Conservation (phyloP, 2,329 filamentous ascomycete genomes). For the Claviceps humidiphila region DNA sequence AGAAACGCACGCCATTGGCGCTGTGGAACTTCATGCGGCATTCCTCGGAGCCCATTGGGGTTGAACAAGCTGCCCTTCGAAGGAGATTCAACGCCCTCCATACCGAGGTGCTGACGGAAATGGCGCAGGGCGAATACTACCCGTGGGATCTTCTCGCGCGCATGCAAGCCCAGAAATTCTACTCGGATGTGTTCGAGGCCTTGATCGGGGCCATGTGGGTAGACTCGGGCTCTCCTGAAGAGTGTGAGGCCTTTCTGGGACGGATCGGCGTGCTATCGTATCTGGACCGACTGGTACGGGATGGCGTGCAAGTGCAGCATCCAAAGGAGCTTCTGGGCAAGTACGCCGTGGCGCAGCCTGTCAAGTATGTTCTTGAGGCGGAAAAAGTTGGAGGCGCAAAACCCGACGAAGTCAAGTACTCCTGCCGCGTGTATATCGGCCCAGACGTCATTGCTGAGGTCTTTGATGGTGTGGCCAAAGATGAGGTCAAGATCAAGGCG, state of each 20-base stretch:
- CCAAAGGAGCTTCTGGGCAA: conserved; percentile 57
- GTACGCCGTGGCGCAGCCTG: conserved; percentile 35
- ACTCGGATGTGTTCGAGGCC: conserved; percentile 72
- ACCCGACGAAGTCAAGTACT: conserved; percentile 17
- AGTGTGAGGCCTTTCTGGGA: conserved; percentile 47
- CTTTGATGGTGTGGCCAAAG: conserved; percentile 29
- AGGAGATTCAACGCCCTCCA: conserved; percentile 35
- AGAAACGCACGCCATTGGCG: conserved; percentile 19
- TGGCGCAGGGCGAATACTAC: conserved; percentile 42
- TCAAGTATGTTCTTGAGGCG: conserved; percentile 37
- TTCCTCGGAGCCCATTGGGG: conserved; percentile 31
- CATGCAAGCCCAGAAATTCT: conserved; percentile 59
- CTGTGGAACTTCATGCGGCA: conserved; percentile 63
- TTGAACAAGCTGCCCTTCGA: conserved; percentile 29
- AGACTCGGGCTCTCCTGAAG: conserved; percentile 52
- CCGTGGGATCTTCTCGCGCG: conserved; percentile 64
- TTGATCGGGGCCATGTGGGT: conserved; percentile 73
- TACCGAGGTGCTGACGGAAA: conserved; percentile 31
- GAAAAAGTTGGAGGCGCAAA: conserved; percentile 6
- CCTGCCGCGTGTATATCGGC: conserved; percentile 38
- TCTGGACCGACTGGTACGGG: conserved; percentile 47
- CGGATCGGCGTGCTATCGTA: conserved; percentile 51
- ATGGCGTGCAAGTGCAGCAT: conserved; percentile 43
- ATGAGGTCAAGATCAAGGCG: conserved; percentile 43
- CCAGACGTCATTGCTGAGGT: conserved; percentile 31